phyloP scores from a whole-genome alignment of 176 grass and related monocot genomes.

The Bonia amplexicaulis region DNA sequence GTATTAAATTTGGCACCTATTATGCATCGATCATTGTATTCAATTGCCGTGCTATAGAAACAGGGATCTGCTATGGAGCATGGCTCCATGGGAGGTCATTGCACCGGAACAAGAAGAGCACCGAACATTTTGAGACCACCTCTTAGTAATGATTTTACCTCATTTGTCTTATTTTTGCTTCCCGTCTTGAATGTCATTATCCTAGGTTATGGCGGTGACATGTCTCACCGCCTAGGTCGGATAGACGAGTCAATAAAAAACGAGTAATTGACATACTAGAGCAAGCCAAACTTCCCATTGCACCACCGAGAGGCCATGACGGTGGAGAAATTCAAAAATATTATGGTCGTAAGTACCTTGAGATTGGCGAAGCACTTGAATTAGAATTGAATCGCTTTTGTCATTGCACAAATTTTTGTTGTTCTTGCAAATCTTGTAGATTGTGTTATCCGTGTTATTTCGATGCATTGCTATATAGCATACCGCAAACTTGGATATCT shows the following conservation, averaged over 20 bases:
- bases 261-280: slow-evolving; percentile 57
- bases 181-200: background rate
- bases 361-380: slow-evolving; percentile 28
- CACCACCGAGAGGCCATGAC: slow-evolving; percentile 88
- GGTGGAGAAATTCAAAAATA: slow-evolving; percentile 80
- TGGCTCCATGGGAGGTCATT: slow-evolving; percentile 96
- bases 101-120: slow-evolving; percentile 70
- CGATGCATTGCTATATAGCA: background rate
- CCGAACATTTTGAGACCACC: background rate
- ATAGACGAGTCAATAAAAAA: slow-evolving; percentile 73
- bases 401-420: background rate
- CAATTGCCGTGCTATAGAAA: slow-evolving; percentile 81
- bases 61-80: slow-evolving; percentile 70
- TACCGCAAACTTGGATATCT: background rate
- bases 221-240: slow-evolving; percentile 91
- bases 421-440: background rate
- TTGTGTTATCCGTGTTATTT: background rate
- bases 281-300: slow-evolving; percentile 71
- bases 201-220: slow-evolving; percentile 93
- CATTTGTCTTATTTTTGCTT: background rate
- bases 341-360: slow-evolving; percentile 73
- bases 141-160: slow-evolving; percentile 5
- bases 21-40: slow-evolving; percentile 9
- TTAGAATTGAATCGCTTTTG: background rate
- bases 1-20: background rate